Percentiles rank a stretch among this genome's conserved stretches.
phyloP scores from a whole-genome alignment of 495 filamentous ascomycete species.

The Sordaria brevicollis region DNA sequence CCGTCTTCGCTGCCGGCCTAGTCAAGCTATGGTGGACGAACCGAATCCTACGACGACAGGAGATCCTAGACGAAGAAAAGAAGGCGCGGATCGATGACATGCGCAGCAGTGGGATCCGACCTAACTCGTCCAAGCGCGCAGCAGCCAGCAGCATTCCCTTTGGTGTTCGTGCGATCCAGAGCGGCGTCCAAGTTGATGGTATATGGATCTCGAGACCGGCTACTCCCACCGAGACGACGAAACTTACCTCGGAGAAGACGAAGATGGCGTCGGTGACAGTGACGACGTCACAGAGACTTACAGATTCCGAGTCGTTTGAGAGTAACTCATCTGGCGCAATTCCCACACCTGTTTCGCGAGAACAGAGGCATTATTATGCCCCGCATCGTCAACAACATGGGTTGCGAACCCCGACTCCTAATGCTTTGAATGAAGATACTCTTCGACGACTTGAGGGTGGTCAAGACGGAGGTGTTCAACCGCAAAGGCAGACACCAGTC shows the following conservation, averaged over 20 bases:
- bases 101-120: conserved; percentile 35
- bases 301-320: conserved; percentile 10
- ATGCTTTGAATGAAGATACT: conserved; percentile 24
- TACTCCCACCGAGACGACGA: conserved; percentile 35
- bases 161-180: conserved; percentile 80
- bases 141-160: conserved; percentile 63
- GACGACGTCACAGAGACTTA: conserved; percentile 14
- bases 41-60: conserved; percentile 53
- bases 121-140: conserved; percentile 19
- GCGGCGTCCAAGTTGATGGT: conserved; percentile 74
- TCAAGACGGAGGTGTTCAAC: conserved; percentile 3
- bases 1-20: conserved; percentile 42
- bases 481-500: background rate
- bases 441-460: conserved; percentile 24
- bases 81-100: conserved; percentile 44
- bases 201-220: conserved; percentile 72
- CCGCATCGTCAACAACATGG: conserved; percentile 1
- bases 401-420: conserved; percentile 4
- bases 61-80: conserved; percentile 53
- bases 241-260: conserved; percentile 16
- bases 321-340: conserved; percentile 3
- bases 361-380: background rate
- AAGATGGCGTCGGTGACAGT: conserved; percentile 5
- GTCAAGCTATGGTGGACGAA: conserved; percentile 53
- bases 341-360: conserved; percentile 5